Base-by-base conservation (phyloP, 2,329 filamentous ascomycete species). In the Fusarium sp. region DNA sequence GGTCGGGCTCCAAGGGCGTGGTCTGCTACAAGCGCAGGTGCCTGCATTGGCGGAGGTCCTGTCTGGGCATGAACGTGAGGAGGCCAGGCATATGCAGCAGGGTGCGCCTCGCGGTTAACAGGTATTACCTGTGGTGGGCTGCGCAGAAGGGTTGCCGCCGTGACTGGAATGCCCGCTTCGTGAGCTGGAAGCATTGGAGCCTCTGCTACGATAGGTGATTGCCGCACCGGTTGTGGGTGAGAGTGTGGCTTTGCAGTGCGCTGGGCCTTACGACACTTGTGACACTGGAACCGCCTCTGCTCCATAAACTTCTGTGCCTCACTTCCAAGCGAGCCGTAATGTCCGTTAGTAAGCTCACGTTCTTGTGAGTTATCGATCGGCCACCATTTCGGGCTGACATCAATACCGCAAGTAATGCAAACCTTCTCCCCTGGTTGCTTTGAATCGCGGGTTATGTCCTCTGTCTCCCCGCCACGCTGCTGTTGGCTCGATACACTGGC, bases 311-410 rank as follows among this genome's bases (percentile, higher is more conserved):
- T 87, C 70, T 83, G 82, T 8, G 85, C 86, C 71, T 88, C 86
- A n/a, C 80, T 80, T 45, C 86, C 84, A 51, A 86, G 77, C 40
- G 75, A 77, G 42, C 82, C 84, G 26, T 81, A 77, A 67, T 84
- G 82, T 7, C 83, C 86, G 68, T 85, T 88, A 44, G 77, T 83
- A 42, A 85, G 80, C 67, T 80, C 82, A 49, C 79, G 85, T 72
- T 86, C 85, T 65, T 86, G 83, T 0, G 75, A 75, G 65, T 83
- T 79, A 68, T 86, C 82, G 54, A 87, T 85, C 4, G 85, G 81
- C 85, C 90, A 91, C 91, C 91, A 94, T 73, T 86, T 90, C 6
- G 91, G 91, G 70, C 89, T 93, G 49, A 90, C 86, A 73, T 94
- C 90, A 57, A 91, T 85, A 34, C 85, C 85, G 70, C 89, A 91